A percentile compares a stretch with the other conserved stretches of the same genome.
Evolutionary conservation across 2,329 filamentous ascomycete genomes (phyloP).

Genomic region (Pezicula rhizophila): DNA sequence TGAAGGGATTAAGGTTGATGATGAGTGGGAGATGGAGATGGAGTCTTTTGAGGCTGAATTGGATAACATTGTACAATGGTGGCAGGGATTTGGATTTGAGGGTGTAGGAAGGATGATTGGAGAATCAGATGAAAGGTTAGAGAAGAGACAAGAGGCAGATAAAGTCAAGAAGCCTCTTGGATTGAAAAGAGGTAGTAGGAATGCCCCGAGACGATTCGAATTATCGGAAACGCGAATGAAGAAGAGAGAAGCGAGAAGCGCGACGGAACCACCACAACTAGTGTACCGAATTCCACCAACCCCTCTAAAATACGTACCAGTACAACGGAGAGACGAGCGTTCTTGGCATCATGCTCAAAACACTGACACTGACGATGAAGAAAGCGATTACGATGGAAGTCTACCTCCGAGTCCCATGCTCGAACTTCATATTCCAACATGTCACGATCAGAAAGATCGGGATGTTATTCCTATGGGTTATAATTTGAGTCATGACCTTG

Average conservation of each 20-base stretch:
- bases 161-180: not conserved
- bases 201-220: not conserved
- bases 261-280: too few relatives aligned
- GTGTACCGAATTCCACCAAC: too few relatives aligned
- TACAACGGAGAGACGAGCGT: not conserved
- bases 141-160: not conserved
- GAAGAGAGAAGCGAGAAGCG: too few relatives aligned
- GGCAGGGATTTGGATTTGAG: conserved; percentile 13
- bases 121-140: conserved; percentile 1
- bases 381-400: conserved; percentile 2
- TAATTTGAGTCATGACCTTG: conserved; percentile 53
- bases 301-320: too few relatives aligned
- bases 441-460: conserved; percentile 10
- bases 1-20: conserved; percentile 46
- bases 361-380: not conserved
- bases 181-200: not conserved
- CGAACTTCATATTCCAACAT: conserved; percentile 8
- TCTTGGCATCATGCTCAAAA: not conserved
- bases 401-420: conserved; percentile 21
- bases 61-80: conserved; percentile 20
- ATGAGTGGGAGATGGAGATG: conserved; percentile 17
- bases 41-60: conserved; percentile 14
- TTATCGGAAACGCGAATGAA: not conserved
- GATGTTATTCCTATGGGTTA: conserved; percentile 52
- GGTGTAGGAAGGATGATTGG: conserved; percentile 12